Evolutionary conservation across 495 filamentous ascomycete genomes (phyloP).

Genomic region (Elaphomyces granulatus): DNA sequence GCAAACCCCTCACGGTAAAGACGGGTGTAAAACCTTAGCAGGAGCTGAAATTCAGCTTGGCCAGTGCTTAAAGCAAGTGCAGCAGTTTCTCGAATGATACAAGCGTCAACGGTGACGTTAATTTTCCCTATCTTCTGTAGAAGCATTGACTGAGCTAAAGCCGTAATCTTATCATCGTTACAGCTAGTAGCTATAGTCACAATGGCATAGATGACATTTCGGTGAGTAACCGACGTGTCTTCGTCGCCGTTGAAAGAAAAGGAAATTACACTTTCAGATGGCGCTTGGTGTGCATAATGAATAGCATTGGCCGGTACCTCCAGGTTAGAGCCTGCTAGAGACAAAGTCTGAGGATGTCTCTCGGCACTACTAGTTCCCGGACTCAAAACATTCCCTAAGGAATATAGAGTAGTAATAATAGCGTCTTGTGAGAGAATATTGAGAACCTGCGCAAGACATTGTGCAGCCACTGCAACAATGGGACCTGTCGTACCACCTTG

Average conservation of each 20-base stretch:
- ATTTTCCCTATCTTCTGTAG: constrained; percentile 83
- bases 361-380: constrained; percentile 30
- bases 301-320: constrained; percentile 10
- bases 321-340: constrained; percentile 6
- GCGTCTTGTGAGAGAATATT: constrained; percentile 76
- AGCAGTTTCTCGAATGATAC: constrained; percentile 71
- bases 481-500: constrained; percentile 48
- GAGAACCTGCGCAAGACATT: constrained; percentile 65
- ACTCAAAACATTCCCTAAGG: constrained; percentile 81
- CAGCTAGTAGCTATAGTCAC: constrained; percentile 69
- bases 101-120: constrained; percentile 57
- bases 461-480: constrained; percentile 59
- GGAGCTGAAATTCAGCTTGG: constrained; percentile 60
- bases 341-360: constrained; percentile 15
- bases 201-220: constrained; percentile 77
- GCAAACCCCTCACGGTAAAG: constrained; percentile 54
- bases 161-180: constrained; percentile 81
- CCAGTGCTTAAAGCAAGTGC: constrained; percentile 60
- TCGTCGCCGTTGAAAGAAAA: constrained; percentile 56
- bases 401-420: constrained; percentile 87
- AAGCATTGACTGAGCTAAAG: constrained; percentile 89
- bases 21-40: constrained; percentile 69
- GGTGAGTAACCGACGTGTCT: constrained; percentile 54
- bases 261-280: constrained; percentile 65
- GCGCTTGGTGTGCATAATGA: constrained; percentile 36